These are phyloP conservation scores for Rhizopus delemar DNA, from an alignment of 371 early-diverging fungal species.

Conservation along the genomic window DNA sequence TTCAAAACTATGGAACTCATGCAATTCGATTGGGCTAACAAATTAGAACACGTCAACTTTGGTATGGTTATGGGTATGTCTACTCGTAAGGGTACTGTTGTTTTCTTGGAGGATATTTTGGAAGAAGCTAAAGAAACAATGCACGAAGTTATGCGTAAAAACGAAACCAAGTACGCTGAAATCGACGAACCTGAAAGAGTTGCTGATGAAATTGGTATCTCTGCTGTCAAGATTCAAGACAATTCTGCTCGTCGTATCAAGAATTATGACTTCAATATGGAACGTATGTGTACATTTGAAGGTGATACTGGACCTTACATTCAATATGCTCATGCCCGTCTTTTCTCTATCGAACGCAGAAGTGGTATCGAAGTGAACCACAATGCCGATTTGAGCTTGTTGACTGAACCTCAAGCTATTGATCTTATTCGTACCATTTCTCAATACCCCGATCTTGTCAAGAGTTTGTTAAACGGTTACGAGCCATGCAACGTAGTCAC, in stretches of 20 bases:
- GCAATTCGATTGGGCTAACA: slow-evolving; percentile 78
- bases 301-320: slow-evolving; percentile 99
- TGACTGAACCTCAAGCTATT: slow-evolving; percentile 74
- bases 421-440: slow-evolving; percentile 83
- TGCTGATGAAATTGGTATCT: slow-evolving; percentile 81
- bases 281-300: slow-evolving; percentile 95
- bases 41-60: slow-evolving; percentile 93
- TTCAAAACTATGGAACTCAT: slow-evolving; percentile 90
- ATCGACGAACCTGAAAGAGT: slow-evolving; percentile 82
- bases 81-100: slow-evolving; percentile 97
- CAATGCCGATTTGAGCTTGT: slow-evolving; percentile 62
- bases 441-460: slow-evolving; percentile 91
- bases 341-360: slow-evolving; percentile 93
- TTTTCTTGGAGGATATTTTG: slow-evolving; percentile 98
- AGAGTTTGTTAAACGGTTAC: slow-evolving; percentile 56
- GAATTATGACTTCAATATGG: slow-evolving; percentile 97
- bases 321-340: slow-evolving; percentile 97
- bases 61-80: slow-evolving; percentile 99
- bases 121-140: slow-evolving; percentile 89
- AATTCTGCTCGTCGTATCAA: slow-evolving; percentile 94
- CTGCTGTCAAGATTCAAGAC: slow-evolving; percentile 96
- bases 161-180: slow-evolving; percentile 84
- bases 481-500: slow-evolving; percentile 96
- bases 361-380: slow-evolving; percentile 59
- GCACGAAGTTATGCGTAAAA: slow-evolving; percentile 92